Evolutionary conservation across 257 asterid genomes (phyloP), one percentile per base, ranked within the genome.

Genomic region (Nyctanthes arbortristis): DNA sequence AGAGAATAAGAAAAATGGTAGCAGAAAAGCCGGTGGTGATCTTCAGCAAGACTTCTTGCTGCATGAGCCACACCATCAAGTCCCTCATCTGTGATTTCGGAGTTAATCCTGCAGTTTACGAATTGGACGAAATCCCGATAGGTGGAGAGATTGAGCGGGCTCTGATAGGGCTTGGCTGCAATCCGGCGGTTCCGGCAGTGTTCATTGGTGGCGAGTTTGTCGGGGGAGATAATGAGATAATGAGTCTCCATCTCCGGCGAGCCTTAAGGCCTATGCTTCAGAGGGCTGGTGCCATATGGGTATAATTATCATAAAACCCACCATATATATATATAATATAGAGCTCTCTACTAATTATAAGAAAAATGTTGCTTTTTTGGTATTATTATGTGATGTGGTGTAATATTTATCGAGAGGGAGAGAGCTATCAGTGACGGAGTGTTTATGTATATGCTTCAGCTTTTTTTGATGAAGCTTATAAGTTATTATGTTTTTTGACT

Each of bases 31-130:
- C 67, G 13, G 10, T 63, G 67, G 67, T 35, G 52, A 63, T 52
- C 59, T 52, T 52, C 30, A 52, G 59, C 59, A 52, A 52, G 59
- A 52, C 7, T 24, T 20, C 59, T 5, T 63, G 67, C 52, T 35
- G 67, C 67, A 63, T 63, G 20, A 34, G 67, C 67, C 67, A 63
- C 67, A 4, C 67, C 24, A 63, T 63, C 67, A 63, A 34, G 34
- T 8, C 55, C 49, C 54, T 63, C n/a, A 22, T 63, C 16, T 18
- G 1, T 27, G 67, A 63, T 7, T 36, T 63, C 25, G 67, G 67
- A 4, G 67, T 35, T 18, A 36, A 36, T 40, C 54, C 55, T 10
- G n/a, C 67, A 3, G 54, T 63, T 0, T 63, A 34, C 20, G 67
- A 63, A 27, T 54, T 63, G 3, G 67, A 63, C 25, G 54, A 63